A percentile compares a stretch with the other conserved stretches of the same genome.
Evolutionary conservation across 768 basidiomycete genomes (phyloP).

Genomic region (Boletus fagicola): DNA sequence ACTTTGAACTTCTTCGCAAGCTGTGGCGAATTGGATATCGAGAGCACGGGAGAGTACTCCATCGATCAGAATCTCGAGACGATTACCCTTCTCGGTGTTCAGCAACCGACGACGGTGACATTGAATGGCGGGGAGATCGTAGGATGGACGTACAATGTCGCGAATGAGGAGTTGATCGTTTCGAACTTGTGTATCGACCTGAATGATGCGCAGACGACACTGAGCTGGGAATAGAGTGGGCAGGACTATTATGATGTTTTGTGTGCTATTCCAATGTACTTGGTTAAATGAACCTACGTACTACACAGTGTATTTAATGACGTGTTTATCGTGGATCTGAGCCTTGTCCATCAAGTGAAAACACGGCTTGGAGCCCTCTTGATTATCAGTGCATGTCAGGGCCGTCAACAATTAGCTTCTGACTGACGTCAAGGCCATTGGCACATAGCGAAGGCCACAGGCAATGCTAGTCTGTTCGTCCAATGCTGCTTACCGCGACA

Average conservation of each 20-base stretch:
- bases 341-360: not conserved
- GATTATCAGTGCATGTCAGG: not conserved
- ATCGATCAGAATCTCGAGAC: conserved; percentile 47
- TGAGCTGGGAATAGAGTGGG: conserved; percentile 36
- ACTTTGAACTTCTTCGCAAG: conserved; percentile 45
- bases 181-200: conserved; percentile 40
- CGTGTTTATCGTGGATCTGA: not conserved
- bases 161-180: conserved; percentile 43
- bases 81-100: conserved; percentile 59
- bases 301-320: not conserved
- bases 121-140: conserved; percentile 37
- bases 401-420: not conserved
- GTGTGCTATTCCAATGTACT: not conserved
- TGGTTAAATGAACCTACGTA: not conserved
- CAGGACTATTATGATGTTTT: not conserved
- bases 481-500: not conserved
- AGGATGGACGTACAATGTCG: conserved; percentile 41
- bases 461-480: not conserved
- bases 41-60: conserved; percentile 27
- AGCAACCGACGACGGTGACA: conserved; percentile 40
- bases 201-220: conserved; percentile 34
- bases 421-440: not conserved
- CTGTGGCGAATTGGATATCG: conserved; percentile 38
- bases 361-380: not conserved
- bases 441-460: not conserved